Conservation (phyloP, 768 basidiomycete genomes). For the Suillus luteus region DNA sequence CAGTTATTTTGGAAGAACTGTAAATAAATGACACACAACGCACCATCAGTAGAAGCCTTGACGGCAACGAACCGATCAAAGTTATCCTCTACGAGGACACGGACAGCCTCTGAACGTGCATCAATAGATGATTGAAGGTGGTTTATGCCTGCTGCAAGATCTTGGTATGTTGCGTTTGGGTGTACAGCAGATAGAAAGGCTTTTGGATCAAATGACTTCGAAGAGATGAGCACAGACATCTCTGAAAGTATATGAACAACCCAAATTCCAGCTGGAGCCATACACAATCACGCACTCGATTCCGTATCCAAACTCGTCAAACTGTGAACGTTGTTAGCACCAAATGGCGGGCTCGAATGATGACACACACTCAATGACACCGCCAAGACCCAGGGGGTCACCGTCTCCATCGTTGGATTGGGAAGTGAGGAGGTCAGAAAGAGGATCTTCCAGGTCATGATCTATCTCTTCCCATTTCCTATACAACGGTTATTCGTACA, state of each 20-base stretch:
- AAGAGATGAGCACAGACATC: constrained; percentile 80
- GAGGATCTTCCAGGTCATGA: constrained; percentile 77
- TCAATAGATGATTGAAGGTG: constrained; percentile 82
- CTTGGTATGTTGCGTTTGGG: constrained; percentile 93
- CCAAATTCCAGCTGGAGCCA: constrained; percentile 15
- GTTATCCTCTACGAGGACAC: constrained; percentile 94
- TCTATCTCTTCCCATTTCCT: constrained; percentile 92
- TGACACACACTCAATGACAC: constrained; percentile 53
- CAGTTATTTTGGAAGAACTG: constrained; percentile 6
- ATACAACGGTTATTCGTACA: neutral
- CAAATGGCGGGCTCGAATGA: constrained; percentile 7
- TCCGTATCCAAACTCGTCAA: constrained; percentile 73
- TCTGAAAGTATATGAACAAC: constrained; percentile 43
- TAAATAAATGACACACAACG: constrained; percentile 15
- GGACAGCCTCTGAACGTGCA: constrained; percentile 89
- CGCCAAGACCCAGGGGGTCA: constrained; percentile 81
- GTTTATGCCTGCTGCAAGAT: constrained; percentile 76
- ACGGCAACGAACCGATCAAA: constrained; percentile 98
- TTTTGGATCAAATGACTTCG: constrained; percentile 96
- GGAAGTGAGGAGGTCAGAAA: constrained; percentile 69
- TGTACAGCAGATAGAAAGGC: constrained; percentile 88
- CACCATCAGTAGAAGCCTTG: constrained; percentile 95
- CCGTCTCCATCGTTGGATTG: constrained; percentile 60
- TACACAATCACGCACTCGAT: constrained; percentile 56
- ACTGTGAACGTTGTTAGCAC: constrained; percentile 36